Base-by-base conservation (phyloP, 805 yeast species). In the Candida parachauliodes region DNA sequence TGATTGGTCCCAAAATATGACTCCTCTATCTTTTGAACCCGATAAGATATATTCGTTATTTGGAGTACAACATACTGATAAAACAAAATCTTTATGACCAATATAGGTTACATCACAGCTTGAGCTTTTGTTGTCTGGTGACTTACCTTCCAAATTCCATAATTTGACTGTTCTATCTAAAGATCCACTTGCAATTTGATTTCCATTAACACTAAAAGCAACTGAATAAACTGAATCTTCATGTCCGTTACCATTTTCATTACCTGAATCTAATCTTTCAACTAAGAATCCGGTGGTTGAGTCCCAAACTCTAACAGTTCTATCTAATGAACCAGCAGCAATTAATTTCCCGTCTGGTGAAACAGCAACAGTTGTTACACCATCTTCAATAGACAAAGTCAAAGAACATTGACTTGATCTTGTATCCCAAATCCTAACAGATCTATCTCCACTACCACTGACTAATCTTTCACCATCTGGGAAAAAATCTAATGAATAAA, bases 271-370 rank as follows among this genome's bases (percentile, higher is more conserved):
- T 46, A 91, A 74, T 57, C 95, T 77, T 70, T 89, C 97, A 28
- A 91, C 94, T 37, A 89, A 68, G 69, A 84, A 84, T 2, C 96
- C 96, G 18, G 94, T 84, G 32, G 85, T 77, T 8, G 96, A 83
- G 65, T 91, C 96, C 97, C 98, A 91, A 33, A 93, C 95, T 46
- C 98, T 77, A 36, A 93, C 97, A 22, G 95, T 84, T 65, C 94
- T 77, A 68, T 91, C 98, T 48, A 91, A 76, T 24, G 95, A 85
- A 35, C 98, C 98, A 12, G 97, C 98, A 27, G 97, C 98, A 52
- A 93, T 88, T 51, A 81, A 77, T 50, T 82, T 79, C 27, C 97
- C 96, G 61, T 91, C 95, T 34, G 97, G 97, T 7, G 96, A 86
- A 28, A 91, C 91, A 15, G 97, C 96, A 32, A 91, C 97, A 0